Conservation (phyloP, 768 basidiomycete genomes). For the Xerocomellus intermedius region DNA sequence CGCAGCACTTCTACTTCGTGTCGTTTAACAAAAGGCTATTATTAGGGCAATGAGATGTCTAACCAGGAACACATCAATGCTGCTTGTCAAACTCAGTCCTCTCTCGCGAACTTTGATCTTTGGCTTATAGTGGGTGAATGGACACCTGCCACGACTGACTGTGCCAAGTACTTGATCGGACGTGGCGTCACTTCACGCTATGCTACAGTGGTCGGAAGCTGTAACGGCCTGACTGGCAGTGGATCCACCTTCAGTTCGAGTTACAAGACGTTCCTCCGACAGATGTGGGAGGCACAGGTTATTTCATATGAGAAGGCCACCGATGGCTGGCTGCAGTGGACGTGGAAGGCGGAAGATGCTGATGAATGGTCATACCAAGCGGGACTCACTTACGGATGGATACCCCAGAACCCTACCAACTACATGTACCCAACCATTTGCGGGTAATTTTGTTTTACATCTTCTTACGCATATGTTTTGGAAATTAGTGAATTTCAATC, state of each 20-base stretch:
- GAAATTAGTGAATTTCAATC: neutral
- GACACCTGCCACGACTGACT: constrained; percentile 75
- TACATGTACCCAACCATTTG: constrained; percentile 64
- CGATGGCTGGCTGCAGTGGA: constrained; percentile 80
- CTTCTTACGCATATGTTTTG: neutral
- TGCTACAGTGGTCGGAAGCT: constrained; percentile 67
- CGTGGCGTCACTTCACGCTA: constrained; percentile 67
- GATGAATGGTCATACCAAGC: constrained; percentile 92
- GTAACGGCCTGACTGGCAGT: constrained; percentile 69
- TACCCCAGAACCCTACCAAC: constrained; percentile 59
- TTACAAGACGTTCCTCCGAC: constrained; percentile 80
- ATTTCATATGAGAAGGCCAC: constrained; percentile 61
- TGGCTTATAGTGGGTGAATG: constrained; percentile 91
- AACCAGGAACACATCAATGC: constrained; percentile 55
- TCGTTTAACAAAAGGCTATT: neutral
- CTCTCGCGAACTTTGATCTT: constrained; percentile 54
- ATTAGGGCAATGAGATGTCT: constrained; percentile 48
- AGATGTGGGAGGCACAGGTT: constrained; percentile 84
- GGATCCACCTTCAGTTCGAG: constrained; percentile 68
- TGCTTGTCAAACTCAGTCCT: constrained; percentile 50
- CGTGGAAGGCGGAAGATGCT: constrained; percentile 80
- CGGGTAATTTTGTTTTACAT: constrained; percentile 20
- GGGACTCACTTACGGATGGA: constrained; percentile 80
- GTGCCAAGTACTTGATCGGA: constrained; percentile 65
- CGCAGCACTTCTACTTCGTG: neutral